Conservation (phyloP, 441 rosid species). For the Populus hybrid region DNA sequence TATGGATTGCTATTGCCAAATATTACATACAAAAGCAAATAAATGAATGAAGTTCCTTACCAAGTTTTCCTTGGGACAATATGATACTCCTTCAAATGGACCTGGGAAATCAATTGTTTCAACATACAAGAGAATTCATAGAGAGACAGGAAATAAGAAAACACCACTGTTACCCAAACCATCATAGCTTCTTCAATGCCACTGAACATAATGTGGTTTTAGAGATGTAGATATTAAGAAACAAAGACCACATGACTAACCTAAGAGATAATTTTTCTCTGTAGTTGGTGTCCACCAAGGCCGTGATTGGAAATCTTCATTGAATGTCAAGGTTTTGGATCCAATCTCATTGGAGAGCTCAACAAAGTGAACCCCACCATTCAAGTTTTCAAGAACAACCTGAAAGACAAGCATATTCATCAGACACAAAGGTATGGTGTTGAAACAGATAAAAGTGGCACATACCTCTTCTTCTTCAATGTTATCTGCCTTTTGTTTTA, state of each 20-base stretch:
- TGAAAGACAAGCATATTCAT: conserved; percentile 30
- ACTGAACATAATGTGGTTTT: not conserved
- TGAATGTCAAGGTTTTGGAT: conserved; percentile 64
- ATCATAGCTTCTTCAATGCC: not conserved
- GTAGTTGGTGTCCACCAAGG: conserved; percentile 99
- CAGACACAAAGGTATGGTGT: conserved; percentile 2
- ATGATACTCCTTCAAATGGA: conserved; percentile 86
- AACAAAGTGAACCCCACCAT: conserved; percentile 59
- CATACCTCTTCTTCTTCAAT: conserved; percentile 81
- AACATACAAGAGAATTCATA: conserved; percentile 7
- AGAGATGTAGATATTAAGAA: not conserved
- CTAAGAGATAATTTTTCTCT: conserved; percentile 81
- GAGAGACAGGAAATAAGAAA: not conserved
- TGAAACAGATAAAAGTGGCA: not conserved
- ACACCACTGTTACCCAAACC: not conserved
- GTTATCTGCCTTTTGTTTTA: conserved; percentile 75
- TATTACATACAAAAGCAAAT: not conserved
- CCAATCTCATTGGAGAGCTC: conserved; percentile 86
- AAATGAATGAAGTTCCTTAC: conserved; percentile 35
- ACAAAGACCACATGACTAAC: conserved; percentile 33
- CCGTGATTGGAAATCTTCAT: conserved; percentile 87
- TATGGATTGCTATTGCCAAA: not conserved
- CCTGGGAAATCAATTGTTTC: conserved; percentile 41
- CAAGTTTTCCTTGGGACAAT: conserved; percentile 59
- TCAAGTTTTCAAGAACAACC: conserved; percentile 75